These are phyloP conservation scores for Coemansia sp. DNA, from an alignment of 192 early-diverging fungal genomes.

Conservation along the genomic window DNA sequence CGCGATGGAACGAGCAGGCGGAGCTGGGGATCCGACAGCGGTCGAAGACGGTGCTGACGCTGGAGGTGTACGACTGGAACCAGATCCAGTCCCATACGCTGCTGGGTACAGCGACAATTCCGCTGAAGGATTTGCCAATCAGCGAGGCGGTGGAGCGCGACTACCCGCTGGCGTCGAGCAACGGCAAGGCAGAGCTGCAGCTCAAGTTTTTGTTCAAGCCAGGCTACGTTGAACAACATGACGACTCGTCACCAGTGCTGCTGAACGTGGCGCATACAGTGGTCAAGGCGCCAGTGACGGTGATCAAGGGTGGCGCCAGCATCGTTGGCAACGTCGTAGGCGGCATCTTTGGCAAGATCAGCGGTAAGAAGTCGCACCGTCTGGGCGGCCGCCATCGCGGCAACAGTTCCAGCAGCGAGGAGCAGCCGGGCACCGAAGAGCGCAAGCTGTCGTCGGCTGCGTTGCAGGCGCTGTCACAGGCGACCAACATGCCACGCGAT, in stretches of 20 bases:
- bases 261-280: slow-evolving; percentile 58
- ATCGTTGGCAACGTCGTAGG: slow-evolving; percentile 52
- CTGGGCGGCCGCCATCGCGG: slow-evolving; percentile 17
- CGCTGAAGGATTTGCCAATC: slow-evolving; percentile 59
- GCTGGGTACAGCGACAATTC: slow-evolving; percentile 57
- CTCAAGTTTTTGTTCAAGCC: slow-evolving; percentile 64
- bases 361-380: slow-evolving; percentile 36
- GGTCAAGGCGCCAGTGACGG: slow-evolving; percentile 59
- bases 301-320: slow-evolving; percentile 57
- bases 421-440: slow-evolving; percentile 1
- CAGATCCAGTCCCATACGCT: slow-evolving; percentile 64
- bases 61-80: slow-evolving; percentile 80
- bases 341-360: slow-evolving; percentile 41
- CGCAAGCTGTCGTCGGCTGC: slow-evolving; percentile 32
- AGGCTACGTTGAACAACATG: slow-evolving; percentile 55
- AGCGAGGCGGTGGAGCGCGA: slow-evolving; percentile 49
- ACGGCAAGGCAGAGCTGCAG: slow-evolving; percentile 49
- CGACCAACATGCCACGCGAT: slow-evolving; percentile 45
- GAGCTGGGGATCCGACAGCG: slow-evolving; percentile 60
- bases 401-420: slow-evolving; percentile 13
- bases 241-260: slow-evolving; percentile 54
- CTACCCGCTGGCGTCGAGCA: slow-evolving; percentile 43
- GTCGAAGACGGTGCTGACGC: slow-evolving; percentile 55
- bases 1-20: slow-evolving; percentile 68
- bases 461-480: slow-evolving; percentile 20